These are phyloP conservation scores for Penicillium tannophilum DNA, from an alignment of 495 filamentous ascomycete genomes.

Conservation along the genomic window DNA sequence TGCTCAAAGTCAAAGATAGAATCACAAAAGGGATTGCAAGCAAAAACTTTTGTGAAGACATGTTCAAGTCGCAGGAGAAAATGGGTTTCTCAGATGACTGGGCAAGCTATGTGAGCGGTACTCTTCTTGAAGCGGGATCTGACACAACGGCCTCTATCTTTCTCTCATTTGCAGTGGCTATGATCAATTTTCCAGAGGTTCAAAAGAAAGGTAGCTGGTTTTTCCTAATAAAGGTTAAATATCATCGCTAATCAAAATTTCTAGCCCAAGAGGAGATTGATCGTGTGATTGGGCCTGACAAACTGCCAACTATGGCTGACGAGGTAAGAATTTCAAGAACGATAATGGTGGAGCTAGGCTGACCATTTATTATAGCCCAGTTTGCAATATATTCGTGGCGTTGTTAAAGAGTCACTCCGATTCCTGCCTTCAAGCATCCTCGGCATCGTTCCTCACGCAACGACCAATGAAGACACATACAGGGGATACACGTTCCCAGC, in stretches of 20 bases:
- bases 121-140: slow-evolving; percentile 46
- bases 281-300: slow-evolving; percentile 22
- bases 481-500: slow-evolving; percentile 53
- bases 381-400: slow-evolving; percentile 40
- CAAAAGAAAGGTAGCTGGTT: slow-evolving; percentile 31
- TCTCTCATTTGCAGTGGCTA: slow-evolving; percentile 45
- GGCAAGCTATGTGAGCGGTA: slow-evolving; percentile 43
- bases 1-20: slow-evolving; percentile 38
- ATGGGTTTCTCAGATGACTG: slow-evolving; percentile 36
- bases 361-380: slow-evolving; percentile 1
- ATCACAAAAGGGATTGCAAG: slow-evolving; percentile 28
- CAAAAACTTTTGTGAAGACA: slow-evolving; percentile 28
- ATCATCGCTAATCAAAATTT: too few relatives aligned
- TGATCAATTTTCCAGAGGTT: slow-evolving; percentile 44
- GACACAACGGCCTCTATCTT: slow-evolving; percentile 44
- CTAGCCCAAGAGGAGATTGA: slow-evolving; percentile 54
- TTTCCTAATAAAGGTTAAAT: too few relatives aligned
- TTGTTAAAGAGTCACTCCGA: slow-evolving; percentile 44
- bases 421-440: slow-evolving; percentile 45
- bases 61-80: slow-evolving; percentile 41
- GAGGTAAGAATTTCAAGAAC: too few relatives aligned
- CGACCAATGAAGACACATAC: slow-evolving; percentile 56
- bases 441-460: slow-evolving; percentile 58
- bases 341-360: too few relatives aligned
- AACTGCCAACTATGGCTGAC: slow-evolving; percentile 28